Percentiles rank a stretch among this genome's conserved stretches.
These are phyloP conservation scores for Globisporangium spinosum DNA, from an alignment of 352 stramenopile genomes.

Conservation along the genomic window DNA sequence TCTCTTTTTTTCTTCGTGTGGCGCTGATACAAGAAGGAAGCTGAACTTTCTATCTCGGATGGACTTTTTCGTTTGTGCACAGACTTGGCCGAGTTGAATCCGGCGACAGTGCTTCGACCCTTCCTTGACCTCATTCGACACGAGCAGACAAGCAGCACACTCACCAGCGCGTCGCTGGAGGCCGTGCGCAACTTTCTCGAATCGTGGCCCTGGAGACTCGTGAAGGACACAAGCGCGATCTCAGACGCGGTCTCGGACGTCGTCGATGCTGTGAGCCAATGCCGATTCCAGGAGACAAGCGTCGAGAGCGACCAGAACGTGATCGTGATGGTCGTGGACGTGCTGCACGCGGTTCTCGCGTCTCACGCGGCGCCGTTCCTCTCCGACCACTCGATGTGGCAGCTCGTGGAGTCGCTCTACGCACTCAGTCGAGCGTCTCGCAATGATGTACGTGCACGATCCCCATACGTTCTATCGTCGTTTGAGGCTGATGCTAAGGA, in stretches of 20 bases:
- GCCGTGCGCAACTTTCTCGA: conserved; percentile 95
- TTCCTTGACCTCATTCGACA: conserved; percentile 95
- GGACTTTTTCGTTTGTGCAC: not conserved
- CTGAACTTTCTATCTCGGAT: not conserved
- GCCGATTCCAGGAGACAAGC: conserved; percentile 93
- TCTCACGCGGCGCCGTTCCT: conserved; percentile 80
- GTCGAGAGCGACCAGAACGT: conserved; percentile 89
- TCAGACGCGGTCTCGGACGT: conserved; percentile 74
- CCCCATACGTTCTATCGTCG: not conserved
- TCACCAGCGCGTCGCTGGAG: conserved; percentile 92
- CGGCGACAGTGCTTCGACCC: conserved; percentile 74
- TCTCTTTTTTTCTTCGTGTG: not conserved
- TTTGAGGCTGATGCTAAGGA: not conserved
- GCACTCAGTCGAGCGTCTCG: conserved; percentile 82
- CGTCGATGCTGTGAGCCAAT: conserved; percentile 91
- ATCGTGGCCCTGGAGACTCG: conserved; percentile 58
- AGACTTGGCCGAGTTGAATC: conserved; percentile 61
- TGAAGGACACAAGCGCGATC: conserved; percentile 34
- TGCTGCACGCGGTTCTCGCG: conserved; percentile 92
- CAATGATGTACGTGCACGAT: conserved; percentile 44
- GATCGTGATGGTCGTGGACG: conserved; percentile 91
- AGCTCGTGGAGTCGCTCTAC: conserved; percentile 95
- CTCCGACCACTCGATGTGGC: conserved; percentile 91
- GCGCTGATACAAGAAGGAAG: not conserved
- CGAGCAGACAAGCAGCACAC: conserved; percentile 87